These are phyloP conservation scores for Alternaria rosae DNA, from an alignment of 2,329 filamentous ascomycete genomes.

Conservation along the genomic window DNA sequence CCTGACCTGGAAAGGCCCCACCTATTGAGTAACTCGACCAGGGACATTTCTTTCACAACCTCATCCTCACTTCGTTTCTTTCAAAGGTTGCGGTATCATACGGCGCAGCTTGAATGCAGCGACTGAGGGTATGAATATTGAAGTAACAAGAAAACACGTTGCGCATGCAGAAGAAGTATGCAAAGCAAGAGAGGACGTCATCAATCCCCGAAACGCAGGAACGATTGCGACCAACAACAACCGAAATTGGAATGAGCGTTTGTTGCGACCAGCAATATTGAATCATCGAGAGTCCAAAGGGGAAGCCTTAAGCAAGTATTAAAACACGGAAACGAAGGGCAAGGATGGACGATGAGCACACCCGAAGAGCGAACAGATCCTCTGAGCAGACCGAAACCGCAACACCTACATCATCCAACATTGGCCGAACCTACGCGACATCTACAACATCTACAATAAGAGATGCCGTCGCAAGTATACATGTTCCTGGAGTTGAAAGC, in stretches of 20 bases:
- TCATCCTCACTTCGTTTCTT: conserved; percentile 11
- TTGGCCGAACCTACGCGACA: conserved; percentile 1
- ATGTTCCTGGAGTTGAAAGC: neutral
- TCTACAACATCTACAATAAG: conserved; percentile 30
- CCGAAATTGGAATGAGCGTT: neutral
- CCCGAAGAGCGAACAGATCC: conserved; percentile 11
- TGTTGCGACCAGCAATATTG: neutral
- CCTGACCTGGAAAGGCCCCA: conserved; percentile 7
- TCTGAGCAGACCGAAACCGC: conserved; percentile 6
- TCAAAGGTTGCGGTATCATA: neutral
- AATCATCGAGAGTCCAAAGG: neutral
- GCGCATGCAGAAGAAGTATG: neutral
- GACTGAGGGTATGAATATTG: neutral
- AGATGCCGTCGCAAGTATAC: conserved; percentile 1
- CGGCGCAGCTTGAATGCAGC: neutral
- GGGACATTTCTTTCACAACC: conserved; percentile 9
- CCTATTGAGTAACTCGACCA: conserved; percentile 8
- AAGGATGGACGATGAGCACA: neutral
- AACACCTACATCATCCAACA: conserved; percentile 14
- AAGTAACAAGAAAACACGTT: neutral
- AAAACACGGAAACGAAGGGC: neutral
- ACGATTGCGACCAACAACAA: neutral
- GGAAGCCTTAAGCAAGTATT: neutral
- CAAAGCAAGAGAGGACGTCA: neutral
- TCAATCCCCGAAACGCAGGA: neutral